Conservation (phyloP, 805 yeast genomes). For the Hemisphaericaspora nanyangensis region DNA sequence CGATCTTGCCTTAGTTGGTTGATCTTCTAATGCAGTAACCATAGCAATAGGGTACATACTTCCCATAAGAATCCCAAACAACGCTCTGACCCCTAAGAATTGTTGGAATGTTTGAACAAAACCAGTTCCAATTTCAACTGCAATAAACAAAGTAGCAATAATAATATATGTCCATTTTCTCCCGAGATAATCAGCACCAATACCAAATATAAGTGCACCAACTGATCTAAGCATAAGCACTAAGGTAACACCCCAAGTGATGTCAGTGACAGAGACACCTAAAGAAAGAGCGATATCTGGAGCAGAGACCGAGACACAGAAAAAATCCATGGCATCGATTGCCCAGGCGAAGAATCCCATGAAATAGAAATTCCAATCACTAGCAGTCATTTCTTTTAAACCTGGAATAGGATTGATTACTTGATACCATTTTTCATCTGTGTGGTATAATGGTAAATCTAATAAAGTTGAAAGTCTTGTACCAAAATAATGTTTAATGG, state of each 20-base stretch:
- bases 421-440: conserved; percentile 24
- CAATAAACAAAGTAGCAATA: conserved; percentile 44
- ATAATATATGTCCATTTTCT: conserved; percentile 54
- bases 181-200: conserved; percentile 57
- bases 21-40: conserved; percentile 51
- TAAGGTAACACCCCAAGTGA: conserved; percentile 65
- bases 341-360: conserved; percentile 60
- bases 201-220: conserved; percentile 62
- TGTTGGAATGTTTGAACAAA: conserved; percentile 54
- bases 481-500: conserved; percentile 10
- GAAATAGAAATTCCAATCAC: conserved; percentile 47
- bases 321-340: conserved; percentile 65
- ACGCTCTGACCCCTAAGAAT: conserved; percentile 58
- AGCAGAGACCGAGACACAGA: conserved; percentile 52
- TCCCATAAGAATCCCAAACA: conserved; percentile 58
- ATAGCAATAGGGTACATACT: conserved; percentile 54
- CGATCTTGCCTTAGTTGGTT: conserved; percentile 53
- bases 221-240: conserved; percentile 67
- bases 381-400: conserved; percentile 16
- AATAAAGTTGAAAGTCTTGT: conserved; percentile 16
- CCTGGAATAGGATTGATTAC: conserved; percentile 41
- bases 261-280: conserved; percentile 42
- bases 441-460: conserved; percentile 23
- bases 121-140: conserved; percentile 61
- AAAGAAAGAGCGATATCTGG: conserved; percentile 44